phyloP scores from a whole-genome alignment of 2,329 filamentous ascomycete genomes.

The Periconia digitata region DNA sequence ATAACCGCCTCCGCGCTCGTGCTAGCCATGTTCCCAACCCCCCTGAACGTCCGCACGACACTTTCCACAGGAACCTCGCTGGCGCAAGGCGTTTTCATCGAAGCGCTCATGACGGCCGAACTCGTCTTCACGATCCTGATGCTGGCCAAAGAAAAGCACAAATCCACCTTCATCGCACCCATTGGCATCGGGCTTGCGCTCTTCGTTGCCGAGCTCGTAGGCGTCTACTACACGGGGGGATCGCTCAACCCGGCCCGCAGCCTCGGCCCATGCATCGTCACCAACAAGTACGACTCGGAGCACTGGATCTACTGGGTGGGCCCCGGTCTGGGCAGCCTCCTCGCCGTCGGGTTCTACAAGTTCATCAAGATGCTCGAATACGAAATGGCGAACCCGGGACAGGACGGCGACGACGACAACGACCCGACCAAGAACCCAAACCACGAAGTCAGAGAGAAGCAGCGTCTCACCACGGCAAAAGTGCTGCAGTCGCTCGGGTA shows the following conservation, averaged over 20 bases:
- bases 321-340: constrained; percentile 44
- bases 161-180: constrained; percentile 69
- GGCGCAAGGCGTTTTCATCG: constrained; percentile 39
- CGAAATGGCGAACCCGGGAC: constrained; percentile 40
- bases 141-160: constrained; percentile 72
- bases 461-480: not conserved
- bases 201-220: constrained; percentile 61
- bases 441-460: constrained; percentile 16
- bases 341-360: constrained; percentile 54
- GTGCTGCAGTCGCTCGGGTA: constrained; percentile 1
- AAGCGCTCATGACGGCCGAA: constrained; percentile 37
- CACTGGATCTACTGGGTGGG: constrained; percentile 57
- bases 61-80: constrained; percentile 41
- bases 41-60: constrained; percentile 45
- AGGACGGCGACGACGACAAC: constrained; percentile 35
- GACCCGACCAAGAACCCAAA: constrained; percentile 13
- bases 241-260: constrained; percentile 50
- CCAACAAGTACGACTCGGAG: constrained; percentile 44
- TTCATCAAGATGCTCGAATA: constrained; percentile 49
- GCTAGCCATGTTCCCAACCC: constrained; percentile 41
- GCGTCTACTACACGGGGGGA: constrained; percentile 52
- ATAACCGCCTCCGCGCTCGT: constrained; percentile 12
- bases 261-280: constrained; percentile 49
- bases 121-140: constrained; percentile 52
- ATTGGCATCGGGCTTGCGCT: constrained; percentile 71